These are phyloP conservation scores for Fusarium pseudocircinatum DNA, from an alignment of 2,329 filamentous ascomycete species.

Conservation along the genomic window DNA sequence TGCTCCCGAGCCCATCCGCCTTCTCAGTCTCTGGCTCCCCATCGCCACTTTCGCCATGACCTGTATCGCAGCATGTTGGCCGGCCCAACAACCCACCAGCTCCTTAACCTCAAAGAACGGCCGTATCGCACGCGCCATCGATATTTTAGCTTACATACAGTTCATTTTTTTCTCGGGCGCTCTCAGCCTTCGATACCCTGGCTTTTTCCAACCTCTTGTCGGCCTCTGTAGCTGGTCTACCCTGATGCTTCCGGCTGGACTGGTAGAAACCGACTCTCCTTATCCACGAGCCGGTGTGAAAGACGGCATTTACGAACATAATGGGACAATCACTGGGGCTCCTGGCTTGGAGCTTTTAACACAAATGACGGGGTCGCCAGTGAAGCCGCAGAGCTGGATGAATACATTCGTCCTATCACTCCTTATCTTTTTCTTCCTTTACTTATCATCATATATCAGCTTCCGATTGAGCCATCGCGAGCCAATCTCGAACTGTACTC, in stretches of 20 bases:
- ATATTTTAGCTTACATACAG: constrained; percentile 80
- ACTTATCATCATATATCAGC: constrained; percentile 61
- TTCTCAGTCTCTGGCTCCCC: constrained; percentile 20
- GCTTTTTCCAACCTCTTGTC: constrained; percentile 76
- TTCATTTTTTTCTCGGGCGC: constrained; percentile 77
- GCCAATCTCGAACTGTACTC: rapidly evolving
- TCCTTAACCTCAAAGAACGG: not conserved
- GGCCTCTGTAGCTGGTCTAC: constrained; percentile 74
- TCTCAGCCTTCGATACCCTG: constrained; percentile 75
- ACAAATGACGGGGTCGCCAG: constrained; percentile 72
- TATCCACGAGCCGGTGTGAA: constrained; percentile 45
- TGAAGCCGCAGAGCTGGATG: constrained; percentile 71
- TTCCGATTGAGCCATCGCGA: not conserved
- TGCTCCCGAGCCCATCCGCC: not conserved
- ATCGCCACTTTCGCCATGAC: constrained; percentile 1
- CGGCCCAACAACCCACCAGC: not conserved
- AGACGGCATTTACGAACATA: constrained; percentile 71
- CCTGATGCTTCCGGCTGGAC: constrained; percentile 64
- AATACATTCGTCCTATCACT: constrained; percentile 75
- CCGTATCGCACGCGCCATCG: constrained; percentile 12
- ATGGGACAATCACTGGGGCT: constrained; percentile 66
- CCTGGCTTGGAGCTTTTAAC: constrained; percentile 71
- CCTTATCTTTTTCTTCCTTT: constrained; percentile 66
- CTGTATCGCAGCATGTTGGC: constrained; percentile 11
- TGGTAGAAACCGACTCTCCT: constrained; percentile 27